phyloP scores from a whole-genome alignment of 2,329 filamentous ascomycete genomes.

The Polytolypa hystricis region DNA sequence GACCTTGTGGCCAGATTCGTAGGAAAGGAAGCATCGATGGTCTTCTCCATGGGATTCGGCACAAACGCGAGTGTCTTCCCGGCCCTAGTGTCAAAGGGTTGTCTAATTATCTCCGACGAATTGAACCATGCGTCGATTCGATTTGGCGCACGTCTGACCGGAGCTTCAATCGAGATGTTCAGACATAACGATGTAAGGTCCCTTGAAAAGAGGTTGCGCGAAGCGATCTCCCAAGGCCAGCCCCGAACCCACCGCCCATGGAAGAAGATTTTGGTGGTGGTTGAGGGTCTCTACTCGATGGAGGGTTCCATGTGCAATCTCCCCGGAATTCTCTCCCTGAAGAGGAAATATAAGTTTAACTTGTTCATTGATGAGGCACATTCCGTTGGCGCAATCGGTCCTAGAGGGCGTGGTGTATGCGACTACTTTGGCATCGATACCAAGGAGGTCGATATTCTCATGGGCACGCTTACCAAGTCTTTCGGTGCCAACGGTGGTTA shows the following conservation, averaged over 20 bases:
- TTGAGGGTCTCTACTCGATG: slow-evolving; percentile 98
- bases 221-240: slow-evolving; percentile 91
- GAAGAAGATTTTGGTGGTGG: slow-evolving; percentile 97
- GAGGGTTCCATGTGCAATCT: slow-evolving; percentile 98
- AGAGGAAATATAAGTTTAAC: slow-evolving; percentile 94
- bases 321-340: slow-evolving; percentile 75
- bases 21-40: slow-evolving; percentile 86
- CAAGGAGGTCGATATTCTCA: slow-evolving; percentile 80
- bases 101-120: slow-evolving; percentile 90
- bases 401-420: slow-evolving; percentile 80
- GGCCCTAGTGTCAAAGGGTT: slow-evolving; percentile 83
- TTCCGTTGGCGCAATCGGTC: slow-evolving; percentile 85
- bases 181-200: slow-evolving; percentile 94
- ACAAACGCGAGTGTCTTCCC: slow-evolving; percentile 92
- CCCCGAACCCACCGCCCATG: slow-evolving; percentile 96
- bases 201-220: slow-evolving; percentile 74
- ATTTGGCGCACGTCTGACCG: slow-evolving; percentile 84
- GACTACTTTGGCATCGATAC: slow-evolving; percentile 94
- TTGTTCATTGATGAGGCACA: slow-evolving; percentile 95
- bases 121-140: slow-evolving; percentile 97
- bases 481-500: slow-evolving; percentile 98
- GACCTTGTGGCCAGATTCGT: slow-evolving; percentile 81
- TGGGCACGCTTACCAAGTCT: slow-evolving; percentile 97
- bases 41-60: slow-evolving; percentile 98
- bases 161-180: slow-evolving; percentile 90